Conservation (phyloP, 306 rosid species). For the Gleditsia sinensis region DNA sequence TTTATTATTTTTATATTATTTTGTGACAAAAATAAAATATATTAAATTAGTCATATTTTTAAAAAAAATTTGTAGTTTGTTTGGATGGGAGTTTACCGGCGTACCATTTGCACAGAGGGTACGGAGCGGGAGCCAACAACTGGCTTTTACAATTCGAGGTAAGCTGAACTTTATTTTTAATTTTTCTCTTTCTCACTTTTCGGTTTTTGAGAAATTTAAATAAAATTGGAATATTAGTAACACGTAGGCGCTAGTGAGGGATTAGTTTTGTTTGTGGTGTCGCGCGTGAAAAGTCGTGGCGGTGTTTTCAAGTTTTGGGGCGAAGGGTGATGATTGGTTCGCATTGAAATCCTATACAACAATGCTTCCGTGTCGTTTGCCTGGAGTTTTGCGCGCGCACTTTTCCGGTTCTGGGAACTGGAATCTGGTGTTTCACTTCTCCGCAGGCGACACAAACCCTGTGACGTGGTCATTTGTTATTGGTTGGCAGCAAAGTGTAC, state of each 20-base stretch:
- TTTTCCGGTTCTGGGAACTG: slow-evolving; percentile 17
- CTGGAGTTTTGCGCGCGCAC: slow-evolving; percentile 39
- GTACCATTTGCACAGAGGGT: slow-evolving; percentile 81
- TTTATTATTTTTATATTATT: not conserved
- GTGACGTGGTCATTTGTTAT: not conserved
- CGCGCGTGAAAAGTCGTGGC: not conserved
- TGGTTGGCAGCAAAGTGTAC: no score
- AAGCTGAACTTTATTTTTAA: not conserved
- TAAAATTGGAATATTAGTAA: no score
- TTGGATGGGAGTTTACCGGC: slow-evolving; percentile 98
- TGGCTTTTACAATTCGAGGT: slow-evolving; percentile 98
- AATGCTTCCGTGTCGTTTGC: slow-evolving; percentile 19
- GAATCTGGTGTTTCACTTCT: slow-evolving; percentile 14
- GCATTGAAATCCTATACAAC: slow-evolving; percentile 34
- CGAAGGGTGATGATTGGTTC: slow-evolving; percentile 28
- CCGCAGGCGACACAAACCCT: not conserved
- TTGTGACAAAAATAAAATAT: not conserved
- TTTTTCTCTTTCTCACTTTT: not conserved
- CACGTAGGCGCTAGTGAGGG: no score
- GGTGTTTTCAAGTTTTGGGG: not conserved
- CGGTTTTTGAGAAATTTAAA: no score
- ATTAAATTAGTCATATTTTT: not conserved
- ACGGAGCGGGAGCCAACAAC: slow-evolving; percentile 72
- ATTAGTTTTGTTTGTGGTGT: not conserved
- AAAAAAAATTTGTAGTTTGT: slow-evolving; percentile 54